Evolutionary conservation across 2,329 filamentous ascomycete genomes (phyloP).

Genomic region (Microsporum canis): DNA sequence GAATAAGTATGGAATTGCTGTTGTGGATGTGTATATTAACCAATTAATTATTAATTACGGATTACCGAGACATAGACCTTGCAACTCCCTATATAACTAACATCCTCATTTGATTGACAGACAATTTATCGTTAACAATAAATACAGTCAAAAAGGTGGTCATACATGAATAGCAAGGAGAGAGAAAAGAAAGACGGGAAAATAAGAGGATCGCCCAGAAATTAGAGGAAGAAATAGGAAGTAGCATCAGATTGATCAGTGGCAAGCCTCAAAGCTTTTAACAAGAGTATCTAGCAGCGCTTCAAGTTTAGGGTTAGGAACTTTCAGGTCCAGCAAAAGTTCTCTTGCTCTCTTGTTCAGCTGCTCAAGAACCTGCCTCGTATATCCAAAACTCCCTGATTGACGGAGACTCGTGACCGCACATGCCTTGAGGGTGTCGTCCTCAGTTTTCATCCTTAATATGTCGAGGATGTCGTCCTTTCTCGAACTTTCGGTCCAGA

Average conservation of each 20-base stretch:
- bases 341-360: background rate
- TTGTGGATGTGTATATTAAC: too few relatives aligned
- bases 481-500: background rate
- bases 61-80: too few relatives aligned
- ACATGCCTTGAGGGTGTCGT: constrained; percentile 75
- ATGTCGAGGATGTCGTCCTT: constrained; percentile 58
- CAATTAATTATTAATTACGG: too few relatives aligned
- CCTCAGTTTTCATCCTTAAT: constrained; percentile 68
- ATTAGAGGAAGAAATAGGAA: background rate
- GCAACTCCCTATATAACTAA: too few relatives aligned
- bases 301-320: background rate
- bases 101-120: too few relatives aligned
- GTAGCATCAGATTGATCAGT: background rate
- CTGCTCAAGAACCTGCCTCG: constrained; percentile 21
- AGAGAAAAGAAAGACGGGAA: background rate
- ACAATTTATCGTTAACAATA: too few relatives aligned
- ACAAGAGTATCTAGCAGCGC: background rate
- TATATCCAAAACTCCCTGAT: constrained; percentile 84
- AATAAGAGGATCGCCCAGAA: background rate
- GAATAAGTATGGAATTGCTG: too few relatives aligned
- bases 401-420: constrained; percentile 82
- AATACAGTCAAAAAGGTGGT: background rate
- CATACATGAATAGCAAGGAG: background rate
- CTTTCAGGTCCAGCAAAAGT: background rate
- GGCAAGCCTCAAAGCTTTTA: background rate